Evolutionary conservation across 2,329 filamentous ascomycete species (phyloP), one percentile per base, ranked within the genome.

Genomic region (Ophiostoma triangulosporum): DNA sequence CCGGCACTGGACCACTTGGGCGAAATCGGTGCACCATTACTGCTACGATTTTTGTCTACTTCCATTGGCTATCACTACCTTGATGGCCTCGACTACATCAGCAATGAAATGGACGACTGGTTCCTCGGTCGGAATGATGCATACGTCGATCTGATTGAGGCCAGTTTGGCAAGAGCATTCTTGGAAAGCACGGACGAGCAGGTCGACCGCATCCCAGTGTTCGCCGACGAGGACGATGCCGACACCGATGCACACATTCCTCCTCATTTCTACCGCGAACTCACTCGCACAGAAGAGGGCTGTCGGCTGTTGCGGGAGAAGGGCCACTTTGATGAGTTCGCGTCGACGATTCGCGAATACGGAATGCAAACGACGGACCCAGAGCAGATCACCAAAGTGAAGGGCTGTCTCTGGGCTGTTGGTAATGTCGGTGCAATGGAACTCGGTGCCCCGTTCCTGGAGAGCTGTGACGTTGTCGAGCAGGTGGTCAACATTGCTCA

Each of bases 31-130:
- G 93, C 94, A 15, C 93, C 94, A 1, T 73, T 98, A 22, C 77
- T 98, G 4, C 73, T 98, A 51, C 84, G 93, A 38, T 98, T 98
- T 67, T 68, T 98, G 52, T 96, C 90, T 0, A 97, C 91, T 0
- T 96, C 90, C 2, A 91, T 96, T 54, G 93, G 93, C 50, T 98
- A 98, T 64, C 90, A 97, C 67, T 98, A 98, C 67, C 76, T 98
- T 6, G 89, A 97, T 64, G 93, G 90, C 0, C 74, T 98, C 43
- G 94, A 98, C 70, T 98, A 98, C 65, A 98, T 98, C 67, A 96
- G 90, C 57, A 93, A 95, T 64, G 94, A 98, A 66, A 98, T 98
- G 93, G 93, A 98, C 61, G 94, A 98, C 69, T 98, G 93, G 93
- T 98, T 97, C 64, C 75, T 98, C 29, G 93, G 93, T 14, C 83